These are phyloP conservation scores for Eleusine coracana DNA, from an alignment of 176 grass and related monocot species.

Conservation along the genomic window DNA sequence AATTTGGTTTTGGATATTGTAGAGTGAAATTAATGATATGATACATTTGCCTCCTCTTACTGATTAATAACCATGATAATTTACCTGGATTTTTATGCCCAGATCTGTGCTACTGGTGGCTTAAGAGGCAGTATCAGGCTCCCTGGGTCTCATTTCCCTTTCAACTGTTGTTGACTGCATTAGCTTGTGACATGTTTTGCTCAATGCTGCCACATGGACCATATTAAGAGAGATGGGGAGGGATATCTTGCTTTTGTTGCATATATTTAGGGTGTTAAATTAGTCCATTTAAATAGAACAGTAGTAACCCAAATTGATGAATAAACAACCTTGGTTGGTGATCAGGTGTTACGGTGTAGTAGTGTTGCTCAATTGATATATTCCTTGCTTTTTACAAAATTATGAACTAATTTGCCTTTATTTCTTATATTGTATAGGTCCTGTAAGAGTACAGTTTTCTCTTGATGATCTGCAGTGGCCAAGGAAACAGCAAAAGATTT, in stretches of 20 bases:
- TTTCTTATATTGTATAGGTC: constrained; percentile 50
- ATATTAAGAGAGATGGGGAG: background rate
- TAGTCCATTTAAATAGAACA: background rate
- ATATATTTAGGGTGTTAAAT: background rate
- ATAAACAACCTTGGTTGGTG: background rate
- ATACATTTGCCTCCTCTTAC: background rate
- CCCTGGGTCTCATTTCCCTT: background rate
- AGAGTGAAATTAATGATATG: background rate
- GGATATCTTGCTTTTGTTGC: constrained; percentile 26
- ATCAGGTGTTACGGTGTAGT: background rate
- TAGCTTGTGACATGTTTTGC: background rate
- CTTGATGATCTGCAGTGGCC: constrained; percentile 66
- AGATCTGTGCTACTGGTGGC: background rate
- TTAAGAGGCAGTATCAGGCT: background rate
- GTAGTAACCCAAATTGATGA: background rate
- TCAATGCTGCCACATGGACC: background rate
- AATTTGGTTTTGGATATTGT: background rate
- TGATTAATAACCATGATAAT: constrained; percentile 6
- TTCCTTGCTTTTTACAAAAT: constrained; percentile 24
- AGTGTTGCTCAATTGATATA: constrained; percentile 28
- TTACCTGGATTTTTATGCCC: background rate
- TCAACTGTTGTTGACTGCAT: background rate
- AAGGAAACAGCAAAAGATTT: constrained; percentile 73
- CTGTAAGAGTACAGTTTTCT: constrained; percentile 59
- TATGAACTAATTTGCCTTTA: constrained; percentile 12